A percentile compares a stretch with the other conserved stretches of the same genome.
Evolutionary conservation across 495 filamentous ascomycete genomes (phyloP).

Genomic region (Copromyces sp.): DNA sequence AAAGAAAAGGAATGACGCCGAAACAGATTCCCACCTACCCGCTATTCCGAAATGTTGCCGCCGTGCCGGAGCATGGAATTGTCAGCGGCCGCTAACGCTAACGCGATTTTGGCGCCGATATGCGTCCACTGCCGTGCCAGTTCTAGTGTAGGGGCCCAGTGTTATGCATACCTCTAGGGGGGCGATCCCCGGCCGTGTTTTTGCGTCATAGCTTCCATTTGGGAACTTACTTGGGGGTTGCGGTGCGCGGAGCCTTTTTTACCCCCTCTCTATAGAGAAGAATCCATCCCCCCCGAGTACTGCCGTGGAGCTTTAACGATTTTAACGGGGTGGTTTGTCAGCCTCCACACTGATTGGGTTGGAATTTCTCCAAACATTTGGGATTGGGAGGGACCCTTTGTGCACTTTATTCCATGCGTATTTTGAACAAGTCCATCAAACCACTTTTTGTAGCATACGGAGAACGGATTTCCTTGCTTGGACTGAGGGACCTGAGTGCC

Average conservation of each 20-base stretch:
- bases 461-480: neutral
- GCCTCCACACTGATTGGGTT: neutral
- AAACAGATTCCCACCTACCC: neutral
- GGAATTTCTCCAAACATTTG: neutral
- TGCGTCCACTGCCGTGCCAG: neutral
- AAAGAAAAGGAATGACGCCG: neutral
- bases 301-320: too few relatives aligned
- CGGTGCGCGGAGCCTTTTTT: too few relatives aligned
- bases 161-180: constrained; percentile 5
- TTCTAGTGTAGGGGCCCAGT: neutral
- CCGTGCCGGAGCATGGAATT: neutral
- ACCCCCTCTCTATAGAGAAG: too few relatives aligned
- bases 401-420: neutral
- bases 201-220: constrained; percentile 23
- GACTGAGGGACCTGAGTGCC: neutral
- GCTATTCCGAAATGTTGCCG: neutral
- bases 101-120: neutral
- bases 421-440: neutral
- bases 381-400: neutral
- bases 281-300: too few relatives aligned
- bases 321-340: neutral
- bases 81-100: neutral
- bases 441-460: neutral
- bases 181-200: neutral
- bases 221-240: neutral